Evolutionary conservation across 1,284 basidiomycete species (phyloP).

Genomic region (Fomitopsis palustris): DNA sequence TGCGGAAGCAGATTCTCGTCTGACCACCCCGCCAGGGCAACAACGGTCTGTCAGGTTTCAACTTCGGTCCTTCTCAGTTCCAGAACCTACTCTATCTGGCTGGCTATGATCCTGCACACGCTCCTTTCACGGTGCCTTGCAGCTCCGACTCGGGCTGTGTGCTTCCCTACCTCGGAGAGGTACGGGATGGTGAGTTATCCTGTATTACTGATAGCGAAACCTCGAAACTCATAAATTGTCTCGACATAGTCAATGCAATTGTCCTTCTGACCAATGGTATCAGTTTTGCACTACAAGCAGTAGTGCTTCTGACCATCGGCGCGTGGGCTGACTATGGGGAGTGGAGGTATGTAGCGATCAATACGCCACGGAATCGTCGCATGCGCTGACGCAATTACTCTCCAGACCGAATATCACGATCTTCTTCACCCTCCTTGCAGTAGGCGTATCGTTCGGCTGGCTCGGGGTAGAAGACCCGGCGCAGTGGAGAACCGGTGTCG

Average conservation of each 20-base stretch:
- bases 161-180: conserved; percentile 59
- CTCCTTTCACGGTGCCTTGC: conserved; percentile 52
- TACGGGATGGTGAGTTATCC: conserved; percentile 52
- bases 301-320: conserved; percentile 59
- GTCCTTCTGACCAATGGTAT: conserved; percentile 75
- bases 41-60: conserved; percentile 70
- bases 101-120: conserved; percentile 61
- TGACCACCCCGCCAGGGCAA: conserved; percentile 45
- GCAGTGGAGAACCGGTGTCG: conserved; percentile 68
- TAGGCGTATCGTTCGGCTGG: conserved; percentile 75
- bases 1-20: neutral
- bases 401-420: conserved; percentile 73
- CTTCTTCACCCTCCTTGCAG: conserved; percentile 65
- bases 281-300: conserved; percentile 70
- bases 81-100: conserved; percentile 73
- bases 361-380: neutral
- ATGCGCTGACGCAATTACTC: conserved; percentile 10
- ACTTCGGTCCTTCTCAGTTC: conserved; percentile 74
- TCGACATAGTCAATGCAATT: conserved; percentile 63
- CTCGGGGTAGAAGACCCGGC: conserved; percentile 64
- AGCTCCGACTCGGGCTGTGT: conserved; percentile 51
- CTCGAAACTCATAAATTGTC: neutral
- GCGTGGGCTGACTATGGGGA: conserved; percentile 78
- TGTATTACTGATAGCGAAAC: neutral
- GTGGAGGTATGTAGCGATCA: conserved; percentile 49